Percentiles rank a stretch among this genome's conserved stretches.
phyloP scores from a whole-genome alignment of 176 grass and related monocot genomes.

The Typha latifolia region DNA sequence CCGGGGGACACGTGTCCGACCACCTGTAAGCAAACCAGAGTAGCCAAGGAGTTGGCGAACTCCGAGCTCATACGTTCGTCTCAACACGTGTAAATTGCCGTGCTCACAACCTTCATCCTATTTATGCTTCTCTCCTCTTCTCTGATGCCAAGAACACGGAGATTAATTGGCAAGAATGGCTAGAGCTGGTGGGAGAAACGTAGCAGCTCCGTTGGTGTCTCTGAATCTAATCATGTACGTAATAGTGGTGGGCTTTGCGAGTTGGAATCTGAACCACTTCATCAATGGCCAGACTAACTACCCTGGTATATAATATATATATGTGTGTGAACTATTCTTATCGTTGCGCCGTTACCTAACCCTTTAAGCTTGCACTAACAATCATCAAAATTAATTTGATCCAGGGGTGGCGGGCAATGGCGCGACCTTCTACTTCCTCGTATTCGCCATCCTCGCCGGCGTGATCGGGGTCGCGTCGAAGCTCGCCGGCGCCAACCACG shows the following conservation, averaged over 20 bases:
- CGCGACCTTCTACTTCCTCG: constrained; percentile 60
- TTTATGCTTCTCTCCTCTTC: no score
- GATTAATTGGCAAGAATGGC: not conserved
- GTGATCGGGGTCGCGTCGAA: constrained; percentile 33
- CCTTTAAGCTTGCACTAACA: no score
- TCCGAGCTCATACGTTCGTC: not conserved
- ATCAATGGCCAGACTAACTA: constrained; percentile 39
- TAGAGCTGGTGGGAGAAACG: constrained; percentile 19
- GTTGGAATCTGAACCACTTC: constrained; percentile 49
- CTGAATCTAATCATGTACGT: constrained; percentile 60
- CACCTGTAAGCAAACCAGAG: not conserved
- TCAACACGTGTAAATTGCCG: not conserved
- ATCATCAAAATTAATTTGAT: not conserved
- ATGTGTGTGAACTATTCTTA: not conserved
- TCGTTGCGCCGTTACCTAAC: not conserved
- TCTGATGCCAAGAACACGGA: no score
- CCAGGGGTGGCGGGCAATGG: constrained; percentile 38
- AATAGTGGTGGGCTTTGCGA: constrained; percentile 41
- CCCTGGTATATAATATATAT: constrained; percentile 24
- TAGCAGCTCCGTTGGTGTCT: constrained; percentile 45
- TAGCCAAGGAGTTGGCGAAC: not conserved
- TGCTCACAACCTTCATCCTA: not conserved
- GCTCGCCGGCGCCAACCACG: constrained; percentile 37
- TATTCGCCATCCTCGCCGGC: constrained; percentile 43
- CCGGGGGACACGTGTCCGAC: not conserved